Evolutionary conservation across 192 early-diverging fungal species (phyloP).

Genomic region (Linnemannia schmuckeri): DNA sequence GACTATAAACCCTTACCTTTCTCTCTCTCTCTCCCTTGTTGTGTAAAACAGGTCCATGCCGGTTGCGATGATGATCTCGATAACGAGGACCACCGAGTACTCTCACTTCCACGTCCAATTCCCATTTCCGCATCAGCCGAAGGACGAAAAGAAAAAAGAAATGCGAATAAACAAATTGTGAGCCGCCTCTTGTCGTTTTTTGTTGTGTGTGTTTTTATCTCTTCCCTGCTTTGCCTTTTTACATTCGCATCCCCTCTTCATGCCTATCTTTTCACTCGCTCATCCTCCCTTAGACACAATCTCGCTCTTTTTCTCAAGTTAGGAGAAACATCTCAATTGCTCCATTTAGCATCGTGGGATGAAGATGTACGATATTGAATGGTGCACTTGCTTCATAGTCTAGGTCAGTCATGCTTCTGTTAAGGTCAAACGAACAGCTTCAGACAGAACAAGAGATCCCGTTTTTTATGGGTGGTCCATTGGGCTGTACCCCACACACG

Average conservation of each 20-base stretch:
- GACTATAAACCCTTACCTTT: background rate
- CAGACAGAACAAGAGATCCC: background rate
- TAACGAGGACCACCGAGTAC: background rate
- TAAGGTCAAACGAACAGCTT: background rate
- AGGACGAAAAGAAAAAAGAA: background rate
- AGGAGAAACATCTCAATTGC: background rate
- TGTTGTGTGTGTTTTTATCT: background rate
- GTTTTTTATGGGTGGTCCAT: background rate
- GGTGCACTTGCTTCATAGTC: background rate
- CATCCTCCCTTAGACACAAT: background rate
- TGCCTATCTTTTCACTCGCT: background rate
- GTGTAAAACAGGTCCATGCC: conserved; percentile 2
- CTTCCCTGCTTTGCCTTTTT: background rate
- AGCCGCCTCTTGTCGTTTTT: background rate
- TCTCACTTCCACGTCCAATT: background rate
- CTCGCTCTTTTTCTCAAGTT: background rate
- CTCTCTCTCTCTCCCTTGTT: background rate
- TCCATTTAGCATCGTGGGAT: background rate
- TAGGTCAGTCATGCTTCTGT: background rate
- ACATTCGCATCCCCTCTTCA: background rate
- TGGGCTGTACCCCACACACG: too few relatives aligned
- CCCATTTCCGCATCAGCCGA: conserved; percentile 3
- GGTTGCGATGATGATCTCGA: conserved; percentile 2
- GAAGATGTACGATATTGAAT: background rate
- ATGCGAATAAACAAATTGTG: background rate